Conservation (phyloP, 2,329 filamentous ascomycete genomes). For the Fusarium chuoi region DNA sequence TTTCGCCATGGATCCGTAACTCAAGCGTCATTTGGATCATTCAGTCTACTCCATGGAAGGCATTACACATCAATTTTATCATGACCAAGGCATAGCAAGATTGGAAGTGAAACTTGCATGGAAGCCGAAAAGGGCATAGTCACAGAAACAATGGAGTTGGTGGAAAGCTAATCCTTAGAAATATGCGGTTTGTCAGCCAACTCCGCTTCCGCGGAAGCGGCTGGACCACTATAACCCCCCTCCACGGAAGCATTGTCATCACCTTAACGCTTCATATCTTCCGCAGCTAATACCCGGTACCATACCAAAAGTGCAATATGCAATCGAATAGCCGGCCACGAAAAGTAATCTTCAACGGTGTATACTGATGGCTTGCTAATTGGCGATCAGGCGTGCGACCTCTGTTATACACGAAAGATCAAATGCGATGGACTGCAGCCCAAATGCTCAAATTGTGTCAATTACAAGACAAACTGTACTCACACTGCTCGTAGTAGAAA, state of each 20-base stretch:
- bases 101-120: neutral
- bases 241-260: neutral
- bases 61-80: neutral
- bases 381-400: neutral
- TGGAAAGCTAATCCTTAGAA: neutral
- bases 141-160: neutral
- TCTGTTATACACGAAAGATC: slow-evolving; percentile 17
- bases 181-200: slow-evolving; percentile 9
- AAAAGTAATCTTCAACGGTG: neutral
- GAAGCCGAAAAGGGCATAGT: neutral
- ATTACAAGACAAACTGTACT: neutral
- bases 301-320: no score
- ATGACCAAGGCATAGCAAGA: neutral
- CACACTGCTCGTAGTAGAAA: neutral
- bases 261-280: neutral
- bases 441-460: slow-evolving; percentile 7
- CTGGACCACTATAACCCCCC: neutral
- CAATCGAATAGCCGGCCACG: neutral
- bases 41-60: neutral
- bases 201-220: slow-evolving; percentile 14
- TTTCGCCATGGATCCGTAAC: rapidly evolving
- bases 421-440: slow-evolving; percentile 10
- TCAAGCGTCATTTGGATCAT: neutral
- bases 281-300: no score
- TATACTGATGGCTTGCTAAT: neutral